A percentile compares a stretch with the other conserved stretches of the same genome.
Evolutionary conservation across 2,329 filamentous ascomycete genomes (phyloP).

Genomic region (Talaromyces islandicus): DNA sequence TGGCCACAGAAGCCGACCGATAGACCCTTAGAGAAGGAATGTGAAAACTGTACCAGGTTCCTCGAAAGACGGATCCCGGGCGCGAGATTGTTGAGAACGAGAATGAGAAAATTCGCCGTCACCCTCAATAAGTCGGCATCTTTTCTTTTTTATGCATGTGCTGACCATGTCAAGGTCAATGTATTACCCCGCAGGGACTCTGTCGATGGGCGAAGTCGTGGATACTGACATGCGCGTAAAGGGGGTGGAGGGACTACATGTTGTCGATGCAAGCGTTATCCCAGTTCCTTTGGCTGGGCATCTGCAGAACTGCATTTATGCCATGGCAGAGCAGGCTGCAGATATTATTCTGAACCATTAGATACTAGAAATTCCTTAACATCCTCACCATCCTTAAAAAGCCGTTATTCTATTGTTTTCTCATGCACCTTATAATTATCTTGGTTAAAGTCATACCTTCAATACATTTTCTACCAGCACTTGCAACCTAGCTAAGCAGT

Average conservation of each 20-base stretch:
- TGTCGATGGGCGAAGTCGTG: constrained; percentile 12
- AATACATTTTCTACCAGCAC: too few species aligned
- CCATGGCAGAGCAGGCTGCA: background rate
- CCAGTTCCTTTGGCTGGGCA: background rate
- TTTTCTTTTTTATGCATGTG: too few species aligned
- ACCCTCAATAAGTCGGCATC: background rate
- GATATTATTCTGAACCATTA: background rate
- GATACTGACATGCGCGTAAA: constrained; percentile 10
- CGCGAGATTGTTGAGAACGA: background rate
- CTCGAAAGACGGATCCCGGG: background rate
- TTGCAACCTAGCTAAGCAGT: too few species aligned
- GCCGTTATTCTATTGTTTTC: too few species aligned
- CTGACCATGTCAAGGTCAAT: constrained; percentile 1
- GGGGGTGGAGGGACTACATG: constrained; percentile 5
- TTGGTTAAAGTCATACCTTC: too few species aligned
- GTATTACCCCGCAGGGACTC: constrained; percentile 9
- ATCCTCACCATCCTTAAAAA: too few species aligned
- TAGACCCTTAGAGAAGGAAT: background rate
- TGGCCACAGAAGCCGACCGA: background rate
- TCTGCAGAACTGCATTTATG: background rate
- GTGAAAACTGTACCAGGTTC: background rate
- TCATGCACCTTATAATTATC: too few species aligned
- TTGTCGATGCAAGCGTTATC: constrained; percentile 2
- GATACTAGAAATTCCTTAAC: too few species aligned
- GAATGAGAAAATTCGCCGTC: constrained; percentile 1